phyloP scores from a whole-genome alignment of 208 protist genomes.

The Crithidia fasciculata region DNA sequence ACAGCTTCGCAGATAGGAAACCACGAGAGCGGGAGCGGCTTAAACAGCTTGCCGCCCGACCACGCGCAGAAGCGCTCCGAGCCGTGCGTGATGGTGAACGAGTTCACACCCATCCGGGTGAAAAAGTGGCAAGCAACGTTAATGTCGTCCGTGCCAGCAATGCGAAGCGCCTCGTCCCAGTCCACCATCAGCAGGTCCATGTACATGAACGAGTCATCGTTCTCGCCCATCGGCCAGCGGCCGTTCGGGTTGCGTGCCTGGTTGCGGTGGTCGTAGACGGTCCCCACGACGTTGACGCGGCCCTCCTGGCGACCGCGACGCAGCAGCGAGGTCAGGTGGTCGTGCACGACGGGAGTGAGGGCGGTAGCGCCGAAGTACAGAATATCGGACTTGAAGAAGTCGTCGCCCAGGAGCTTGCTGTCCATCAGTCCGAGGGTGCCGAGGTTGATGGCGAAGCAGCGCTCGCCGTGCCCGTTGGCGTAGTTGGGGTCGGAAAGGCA shows the following conservation, averaged over 20 bases:
- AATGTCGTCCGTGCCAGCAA: constrained; percentile 26
- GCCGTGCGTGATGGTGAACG: constrained; percentile 38
- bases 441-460: constrained; percentile 38
- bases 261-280: constrained; percentile 36
- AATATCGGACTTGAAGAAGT: constrained; percentile 35
- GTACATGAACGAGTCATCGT: constrained; percentile 41
- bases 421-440: constrained; percentile 12
- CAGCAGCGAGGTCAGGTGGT: constrained; percentile 31
- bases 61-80: constrained; percentile 24
- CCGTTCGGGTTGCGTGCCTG: constrained; percentile 19
- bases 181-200: constrained; percentile 48
- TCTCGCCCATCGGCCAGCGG: constrained; percentile 38
- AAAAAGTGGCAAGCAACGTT: constrained; percentile 32
- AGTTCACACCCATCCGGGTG: constrained; percentile 28
- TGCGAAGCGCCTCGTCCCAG: constrained; percentile 36
- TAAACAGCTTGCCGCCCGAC: constrained; percentile 37
- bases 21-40: constrained; percentile 20
- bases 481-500: constrained; percentile 35
- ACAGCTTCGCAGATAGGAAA: constrained; percentile 28
- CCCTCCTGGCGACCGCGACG: constrained; percentile 25
- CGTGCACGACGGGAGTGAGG: constrained; percentile 29
- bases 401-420: constrained; percentile 18
- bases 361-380: constrained; percentile 36
- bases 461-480: constrained; percentile 33
- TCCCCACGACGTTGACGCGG: constrained; percentile 34